Conservation (phyloP, 345 rosid genomes). For the Nasturtium officinale region DNA sequence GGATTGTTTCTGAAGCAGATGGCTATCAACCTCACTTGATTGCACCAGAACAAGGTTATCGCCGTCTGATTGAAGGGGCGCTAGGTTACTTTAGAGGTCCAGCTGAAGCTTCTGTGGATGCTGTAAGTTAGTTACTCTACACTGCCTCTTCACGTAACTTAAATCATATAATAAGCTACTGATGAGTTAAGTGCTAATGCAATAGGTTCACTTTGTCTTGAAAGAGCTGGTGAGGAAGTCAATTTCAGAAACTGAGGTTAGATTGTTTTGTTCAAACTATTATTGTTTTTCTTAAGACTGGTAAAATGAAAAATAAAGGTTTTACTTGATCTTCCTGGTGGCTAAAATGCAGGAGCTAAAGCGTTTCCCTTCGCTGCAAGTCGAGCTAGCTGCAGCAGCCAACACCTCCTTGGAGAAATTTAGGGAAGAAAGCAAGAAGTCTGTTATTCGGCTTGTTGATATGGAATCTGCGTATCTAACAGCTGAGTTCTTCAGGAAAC, state of each 20-base stretch:
- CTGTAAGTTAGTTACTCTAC: slow-evolving; percentile 58
- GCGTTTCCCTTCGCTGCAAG: slow-evolving; percentile 78
- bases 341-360: slow-evolving; percentile 58
- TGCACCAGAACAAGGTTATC: slow-evolving; percentile 87
- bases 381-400: slow-evolving; percentile 74
- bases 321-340: slow-evolving; percentile 8
- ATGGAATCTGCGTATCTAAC: slow-evolving; percentile 86
- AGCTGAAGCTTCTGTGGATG: slow-evolving; percentile 86
- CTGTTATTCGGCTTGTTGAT: slow-evolving; percentile 65
- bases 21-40: slow-evolving; percentile 90
- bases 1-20: slow-evolving; percentile 80
- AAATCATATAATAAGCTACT: background rate
- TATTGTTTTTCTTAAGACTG: background rate
- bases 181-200: slow-evolving; percentile 1
- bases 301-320: background rate
- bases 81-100: slow-evolving; percentile 79
- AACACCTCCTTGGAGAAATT: slow-evolving; percentile 65
- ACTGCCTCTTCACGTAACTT: background rate
- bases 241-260: slow-evolving; percentile 71
- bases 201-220: slow-evolving; percentile 75
- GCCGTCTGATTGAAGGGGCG: slow-evolving; percentile 71
- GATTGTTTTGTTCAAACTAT: slow-evolving; percentile 2
- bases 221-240: slow-evolving; percentile 86
- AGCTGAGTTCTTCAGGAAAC: slow-evolving; percentile 77
- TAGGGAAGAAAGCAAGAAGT: slow-evolving; percentile 74